Evolutionary conservation across 352 stramenopile species (phyloP), one percentile per base, ranked within the genome.

Genomic region (Phytophthora cryptogea): DNA sequence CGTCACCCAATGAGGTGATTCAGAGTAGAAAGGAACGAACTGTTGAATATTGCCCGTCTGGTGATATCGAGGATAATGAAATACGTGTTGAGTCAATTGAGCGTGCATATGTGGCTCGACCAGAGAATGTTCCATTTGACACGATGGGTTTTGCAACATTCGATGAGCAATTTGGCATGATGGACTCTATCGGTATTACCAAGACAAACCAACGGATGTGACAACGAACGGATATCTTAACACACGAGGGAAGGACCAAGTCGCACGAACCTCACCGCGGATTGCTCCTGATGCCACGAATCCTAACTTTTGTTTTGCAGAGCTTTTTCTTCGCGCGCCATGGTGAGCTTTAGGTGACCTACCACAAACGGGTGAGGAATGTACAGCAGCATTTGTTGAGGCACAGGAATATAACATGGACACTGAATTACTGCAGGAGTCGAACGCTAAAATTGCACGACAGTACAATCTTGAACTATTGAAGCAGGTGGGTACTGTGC

Each of bases 41-140:
- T 41, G 20, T 5, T 20, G 5, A 10, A 10, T 5, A 16, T 52
- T 10, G 45, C n/a, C 11, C n/a, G 5, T 20, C 11, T 43, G 5
- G 11, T 14, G 46, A 17, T 23, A 7, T 8, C 0, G 2, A 11
- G 3, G 4, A 17, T 4, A 4, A 4, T 13, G 7, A 4, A 44
- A 42, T 31, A 4, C 30, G 46, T 5, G 32, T 43, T 23, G 32
- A 53, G 11, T 32, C 23, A 9, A 17, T 33, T 13, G 46, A 42
- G 7, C 30, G 31, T n/a, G 46, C 46, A 20, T 53, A 53, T 13
- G 35, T 53, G 32, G 32, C n/a, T 31, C 46, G 46, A 0, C 31
- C 46, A 2, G 13, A 5, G 7, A 13, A 33, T 4, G 16, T 8
- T 23, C 7, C 20, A 3, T 53, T 53, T 20, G 46, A 42, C 1